Conservation (phyloP, 805 yeast species). For the Yamadazyma scolyti region DNA sequence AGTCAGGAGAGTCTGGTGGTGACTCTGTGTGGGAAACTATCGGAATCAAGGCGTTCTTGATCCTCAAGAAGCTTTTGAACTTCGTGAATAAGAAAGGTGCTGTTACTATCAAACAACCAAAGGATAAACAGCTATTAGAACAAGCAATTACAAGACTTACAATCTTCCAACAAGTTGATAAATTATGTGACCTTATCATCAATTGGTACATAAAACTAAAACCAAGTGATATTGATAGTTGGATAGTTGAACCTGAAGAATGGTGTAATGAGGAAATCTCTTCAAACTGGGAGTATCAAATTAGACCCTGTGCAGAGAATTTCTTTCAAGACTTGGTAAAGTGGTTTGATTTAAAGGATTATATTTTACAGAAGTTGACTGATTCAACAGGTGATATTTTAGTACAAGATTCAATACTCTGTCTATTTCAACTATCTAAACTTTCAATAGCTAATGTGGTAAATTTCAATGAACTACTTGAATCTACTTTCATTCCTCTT, state of each 20-base stretch:
- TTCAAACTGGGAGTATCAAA: constrained; percentile 76
- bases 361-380: constrained; percentile 50
- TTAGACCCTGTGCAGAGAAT: constrained; percentile 84
- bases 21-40: constrained; percentile 71
- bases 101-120: constrained; percentile 56
- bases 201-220: constrained; percentile 70
- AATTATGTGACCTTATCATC: constrained; percentile 64
- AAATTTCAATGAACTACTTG: constrained; percentile 64
- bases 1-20: constrained; percentile 52
- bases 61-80: constrained; percentile 62
- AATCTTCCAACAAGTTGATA: constrained; percentile 46
- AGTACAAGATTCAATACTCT: constrained; percentile 72
- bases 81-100: constrained; percentile 67
- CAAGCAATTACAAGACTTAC: constrained; percentile 52
- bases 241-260: constrained; percentile 89
- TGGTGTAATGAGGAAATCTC: constrained; percentile 82
- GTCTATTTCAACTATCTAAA: constrained; percentile 80
- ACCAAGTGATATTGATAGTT: constrained; percentile 73
- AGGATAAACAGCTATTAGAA: constrained; percentile 62
- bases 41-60: constrained; percentile 60
- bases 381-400: constrained; percentile 53
- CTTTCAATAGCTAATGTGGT: constrained; percentile 60
- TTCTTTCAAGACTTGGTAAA: constrained; percentile 72
- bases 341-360: constrained; percentile 51
- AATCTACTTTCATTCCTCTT: constrained; percentile 65